A percentile compares a stretch with the other conserved stretches of the same genome.
phyloP scores from a whole-genome alignment of 768 basidiomycete species.

The Auriscalpium orientale region DNA sequence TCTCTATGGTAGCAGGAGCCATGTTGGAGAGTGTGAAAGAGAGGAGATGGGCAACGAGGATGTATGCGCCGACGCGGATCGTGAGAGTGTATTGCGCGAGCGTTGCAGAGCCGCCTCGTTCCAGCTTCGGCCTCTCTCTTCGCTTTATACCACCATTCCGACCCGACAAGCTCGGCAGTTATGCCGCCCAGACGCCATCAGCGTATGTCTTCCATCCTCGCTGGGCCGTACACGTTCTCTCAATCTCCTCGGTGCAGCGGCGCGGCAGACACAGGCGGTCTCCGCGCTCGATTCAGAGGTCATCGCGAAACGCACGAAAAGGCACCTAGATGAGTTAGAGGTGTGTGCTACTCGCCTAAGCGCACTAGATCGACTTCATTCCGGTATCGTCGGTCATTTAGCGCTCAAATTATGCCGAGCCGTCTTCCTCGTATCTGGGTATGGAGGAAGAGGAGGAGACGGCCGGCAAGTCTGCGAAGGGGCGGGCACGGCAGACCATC shows the following conservation, averaged over 20 bases:
- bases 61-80: not conserved
- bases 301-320: slow-evolving; percentile 66
- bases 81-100: slow-evolving; percentile 15
- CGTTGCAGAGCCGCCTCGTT: not conserved
- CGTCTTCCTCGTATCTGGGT: slow-evolving; percentile 32
- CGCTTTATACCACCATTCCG: not conserved
- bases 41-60: not conserved
- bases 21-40: not conserved
- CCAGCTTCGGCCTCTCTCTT: not conserved
- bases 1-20: slow-evolving; percentile 1
- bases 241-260: slow-evolving; percentile 23
- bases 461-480: slow-evolving; percentile 48
- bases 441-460: slow-evolving; percentile 35
- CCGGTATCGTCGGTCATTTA: slow-evolving; percentile 21
- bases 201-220: not conserved
- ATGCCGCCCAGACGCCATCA: slow-evolving; percentile 1
- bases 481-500: slow-evolving; percentile 68
- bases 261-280: slow-evolving; percentile 39
- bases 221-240: not conserved
- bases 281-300: slow-evolving; percentile 50
- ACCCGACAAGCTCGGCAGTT: not conserved
- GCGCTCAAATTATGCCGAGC: slow-evolving; percentile 75
- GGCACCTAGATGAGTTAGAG: slow-evolving; percentile 83
- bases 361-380: slow-evolving; percentile 1
- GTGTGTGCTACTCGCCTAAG: slow-evolving; percentile 26